Evolutionary conservation across 2,329 filamentous ascomycete genomes (phyloP).

Genomic region (Fusarium metavorans): DNA sequence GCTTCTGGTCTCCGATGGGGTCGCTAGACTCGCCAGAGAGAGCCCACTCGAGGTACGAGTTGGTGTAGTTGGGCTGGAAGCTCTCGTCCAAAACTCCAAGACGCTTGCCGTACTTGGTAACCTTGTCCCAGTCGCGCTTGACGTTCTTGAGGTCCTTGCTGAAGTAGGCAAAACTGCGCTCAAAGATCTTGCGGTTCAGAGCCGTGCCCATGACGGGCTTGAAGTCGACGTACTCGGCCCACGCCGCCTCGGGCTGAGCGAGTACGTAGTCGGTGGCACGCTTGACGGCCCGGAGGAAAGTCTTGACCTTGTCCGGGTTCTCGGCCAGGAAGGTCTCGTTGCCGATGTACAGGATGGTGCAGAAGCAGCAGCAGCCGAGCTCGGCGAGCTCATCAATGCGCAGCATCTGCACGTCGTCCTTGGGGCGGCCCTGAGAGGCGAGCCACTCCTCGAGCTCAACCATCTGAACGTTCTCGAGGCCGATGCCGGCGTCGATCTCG

Average conservation of each 20-base stretch:
- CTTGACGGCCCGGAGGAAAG: constrained; percentile 81
- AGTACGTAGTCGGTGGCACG: constrained; percentile 80
- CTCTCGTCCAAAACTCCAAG: constrained; percentile 72
- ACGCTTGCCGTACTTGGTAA: constrained; percentile 80
- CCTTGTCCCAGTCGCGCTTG: constrained; percentile 79
- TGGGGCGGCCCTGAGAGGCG: constrained; percentile 69
- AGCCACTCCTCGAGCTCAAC: constrained; percentile 86
- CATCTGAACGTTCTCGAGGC: constrained; percentile 86
- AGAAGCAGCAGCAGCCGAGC: constrained; percentile 87
- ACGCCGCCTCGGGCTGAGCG: constrained; percentile 70
- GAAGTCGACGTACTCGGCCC: constrained; percentile 76
- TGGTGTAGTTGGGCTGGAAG: constrained; percentile 82
- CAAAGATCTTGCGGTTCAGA: constrained; percentile 83
- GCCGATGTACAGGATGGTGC: constrained; percentile 83
- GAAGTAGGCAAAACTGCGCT: constrained; percentile 83
- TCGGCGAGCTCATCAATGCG: constrained; percentile 85
- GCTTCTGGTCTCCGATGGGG: constrained; percentile 79
- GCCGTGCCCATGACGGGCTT: constrained; percentile 77
- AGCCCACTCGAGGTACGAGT: constrained; percentile 75
- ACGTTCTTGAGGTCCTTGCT: constrained; percentile 82
- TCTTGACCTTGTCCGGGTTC: constrained; percentile 73
- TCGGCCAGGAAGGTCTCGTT: constrained; percentile 77
- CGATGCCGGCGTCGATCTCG: constrained; percentile 79
- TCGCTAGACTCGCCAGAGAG: constrained; percentile 74
- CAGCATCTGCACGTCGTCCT: constrained; percentile 80